Percentiles rank a stretch among this genome's conserved stretches.
These are phyloP conservation scores for Blastosporella zonata DNA, from an alignment of 1,284 basidiomycete species.

Conservation along the genomic window DNA sequence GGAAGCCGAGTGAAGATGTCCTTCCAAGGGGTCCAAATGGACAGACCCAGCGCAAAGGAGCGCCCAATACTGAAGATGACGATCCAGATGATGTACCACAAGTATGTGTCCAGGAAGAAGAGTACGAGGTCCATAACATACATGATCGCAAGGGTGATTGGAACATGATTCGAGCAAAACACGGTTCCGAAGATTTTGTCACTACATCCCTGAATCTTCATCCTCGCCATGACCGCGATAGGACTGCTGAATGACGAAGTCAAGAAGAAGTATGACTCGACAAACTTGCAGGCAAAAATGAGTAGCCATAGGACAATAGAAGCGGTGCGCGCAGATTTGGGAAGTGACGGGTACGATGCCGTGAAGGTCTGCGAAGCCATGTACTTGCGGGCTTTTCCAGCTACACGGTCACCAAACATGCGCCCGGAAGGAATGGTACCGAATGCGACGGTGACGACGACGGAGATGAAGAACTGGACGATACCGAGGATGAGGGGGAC, in stretches of 20 bases:
- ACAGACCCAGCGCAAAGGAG: slow-evolving; percentile 86
- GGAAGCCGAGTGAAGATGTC: slow-evolving; percentile 94
- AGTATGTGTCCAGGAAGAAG: slow-evolving; percentile 97
- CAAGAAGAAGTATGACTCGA: slow-evolving; percentile 95
- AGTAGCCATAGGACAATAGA: slow-evolving; percentile 87
- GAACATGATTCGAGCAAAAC: slow-evolving; percentile 86
- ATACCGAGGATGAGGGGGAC: slow-evolving; percentile 84
- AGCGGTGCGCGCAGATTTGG: slow-evolving; percentile 65
- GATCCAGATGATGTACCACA: slow-evolving; percentile 97
- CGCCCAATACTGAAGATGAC: slow-evolving; percentile 91
- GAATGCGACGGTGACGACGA: slow-evolving; percentile 77
- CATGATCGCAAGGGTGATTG: slow-evolving; percentile 92
- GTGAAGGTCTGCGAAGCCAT: slow-evolving; percentile 97
- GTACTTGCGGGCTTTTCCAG: slow-evolving; percentile 91
- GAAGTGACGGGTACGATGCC: slow-evolving; percentile 84
- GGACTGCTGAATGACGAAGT: slow-evolving; percentile 90
- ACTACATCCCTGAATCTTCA: slow-evolving; percentile 82
- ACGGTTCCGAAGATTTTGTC: slow-evolving; percentile 79
- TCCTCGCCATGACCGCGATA: slow-evolving; percentile 88
- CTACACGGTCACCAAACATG: slow-evolving; percentile 94
- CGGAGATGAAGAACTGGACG: slow-evolving; percentile 87
- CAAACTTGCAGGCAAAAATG: slow-evolving; percentile 90
- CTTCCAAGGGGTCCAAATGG: slow-evolving; percentile 97
- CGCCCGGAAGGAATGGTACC: slow-evolving; percentile 86
- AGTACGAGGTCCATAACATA: slow-evolving; percentile 93